Base-by-base conservation (phyloP, 139 green algal genomes). In the Chlamydomonas incerta region DNA sequence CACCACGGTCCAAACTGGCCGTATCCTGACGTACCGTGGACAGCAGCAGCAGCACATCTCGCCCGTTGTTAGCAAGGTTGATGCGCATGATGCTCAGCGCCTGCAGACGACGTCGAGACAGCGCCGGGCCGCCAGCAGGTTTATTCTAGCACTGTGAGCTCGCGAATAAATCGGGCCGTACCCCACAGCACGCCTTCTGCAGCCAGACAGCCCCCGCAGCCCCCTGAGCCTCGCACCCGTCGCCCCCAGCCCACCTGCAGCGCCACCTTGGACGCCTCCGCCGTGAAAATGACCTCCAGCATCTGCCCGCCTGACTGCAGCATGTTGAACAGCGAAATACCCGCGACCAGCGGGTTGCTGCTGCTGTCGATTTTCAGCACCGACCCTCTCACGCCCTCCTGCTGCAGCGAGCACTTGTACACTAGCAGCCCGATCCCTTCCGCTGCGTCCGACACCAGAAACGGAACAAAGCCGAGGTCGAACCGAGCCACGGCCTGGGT, bases 221-320 rank as follows among this genome's bases (percentile, higher is more conserved):
- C n/a, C n/a, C n/a, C n/a, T n/a, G n/a, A n/a, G n/a, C n/a, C n/a
- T n/a, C n/a, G n/a, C n/a, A n/a, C n/a, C n/a, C n/a, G n/a, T n/a
- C n/a, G n/a, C n/a, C n/a, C n/a, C 41, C 41, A 50, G 41, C 41
- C 41, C 41, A 50, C 41, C 41, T 50, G 41, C 74, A 90, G 62
- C 21, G 80, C 87, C 57, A 90, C 74, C 37, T 77, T 82, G 8
- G 73, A 80, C 18, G 73, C 65, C 26, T 74, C 81, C 33, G 81
- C 37, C 28, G 74, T 67, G 46, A 88, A 90, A 17, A 86, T 70
- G 46, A 90, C 74, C n/a, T 90, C 87, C 14, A 88, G 57, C 41
- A 62, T 74, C 68, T 67, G 52, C 4, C 35, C 24, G 23, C 52
- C 58, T 23, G 24, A 73, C 52, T 80, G 65, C 20, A 79, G 29